phyloP scores from a whole-genome alignment of 73 alveolate genomes.

The Stentor coeruleus region DNA sequence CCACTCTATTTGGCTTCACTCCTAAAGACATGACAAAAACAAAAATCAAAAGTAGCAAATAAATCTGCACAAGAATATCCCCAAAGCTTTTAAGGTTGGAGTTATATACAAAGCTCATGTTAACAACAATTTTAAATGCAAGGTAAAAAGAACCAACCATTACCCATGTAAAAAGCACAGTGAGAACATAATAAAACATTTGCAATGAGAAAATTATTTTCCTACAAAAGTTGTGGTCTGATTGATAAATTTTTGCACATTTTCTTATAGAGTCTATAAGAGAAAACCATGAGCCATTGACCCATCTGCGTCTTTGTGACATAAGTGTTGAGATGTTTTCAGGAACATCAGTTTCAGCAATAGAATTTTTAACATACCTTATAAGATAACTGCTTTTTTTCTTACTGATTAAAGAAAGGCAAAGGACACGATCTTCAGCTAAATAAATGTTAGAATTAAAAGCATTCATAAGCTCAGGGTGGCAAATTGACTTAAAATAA shows the following conservation, averaged over 20 bases:
- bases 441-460: conserved; percentile 27
- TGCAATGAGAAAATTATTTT: neutral
- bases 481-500: conserved; percentile 21
- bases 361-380: neutral
- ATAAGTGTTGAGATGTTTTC: conserved; percentile 17
- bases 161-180: conserved; percentile 13
- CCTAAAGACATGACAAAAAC: neutral
- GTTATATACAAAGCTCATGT: no score
- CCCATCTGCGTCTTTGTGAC: conserved; percentile 22
- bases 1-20: neutral
- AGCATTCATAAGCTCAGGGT: neutral
- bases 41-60: neutral
- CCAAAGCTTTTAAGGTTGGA: neutral
- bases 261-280: conserved; percentile 21
- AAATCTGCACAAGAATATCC: neutral
- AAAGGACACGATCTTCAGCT: conserved; percentile 28
- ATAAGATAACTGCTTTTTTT: neutral
- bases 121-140: neutral
- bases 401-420: conserved; percentile 12
- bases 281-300: conserved; percentile 30
- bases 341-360: conserved; percentile 30
- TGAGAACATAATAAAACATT: conserved; percentile 10
- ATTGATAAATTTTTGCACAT: neutral
- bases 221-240: conserved; percentile 23
- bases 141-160: conserved; percentile 25